Evolutionary conservation across 805 yeast genomes (phyloP).

Genomic region (Wickerhamiella sergipiensis): DNA sequence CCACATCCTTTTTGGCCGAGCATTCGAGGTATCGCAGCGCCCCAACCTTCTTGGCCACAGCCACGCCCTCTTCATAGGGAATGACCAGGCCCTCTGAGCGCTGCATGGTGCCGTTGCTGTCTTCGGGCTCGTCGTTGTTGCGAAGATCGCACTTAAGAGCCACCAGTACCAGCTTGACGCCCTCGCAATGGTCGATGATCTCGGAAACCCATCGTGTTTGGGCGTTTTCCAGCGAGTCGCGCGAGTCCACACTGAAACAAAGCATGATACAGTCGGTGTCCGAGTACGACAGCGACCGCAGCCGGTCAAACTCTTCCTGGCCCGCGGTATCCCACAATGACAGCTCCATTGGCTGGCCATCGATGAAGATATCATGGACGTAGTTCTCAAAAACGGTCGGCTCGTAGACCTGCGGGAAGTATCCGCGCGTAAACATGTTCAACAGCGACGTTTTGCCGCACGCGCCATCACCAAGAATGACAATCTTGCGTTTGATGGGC

Average conservation of each 20-base stretch:
- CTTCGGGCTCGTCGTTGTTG: slow-evolving; percentile 42
- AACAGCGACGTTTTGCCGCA: slow-evolving; percentile 93
- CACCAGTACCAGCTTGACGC: slow-evolving; percentile 83
- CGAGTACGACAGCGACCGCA: slow-evolving; percentile 81
- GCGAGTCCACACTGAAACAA: slow-evolving; percentile 87
- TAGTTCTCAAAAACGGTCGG: slow-evolving; percentile 97
- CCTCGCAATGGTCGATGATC: slow-evolving; percentile 92
- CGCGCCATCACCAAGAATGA: slow-evolving; percentile 94
- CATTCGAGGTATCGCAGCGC: slow-evolving; percentile 93
- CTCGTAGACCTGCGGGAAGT: slow-evolving; percentile 95
- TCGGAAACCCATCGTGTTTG: slow-evolving; percentile 96
- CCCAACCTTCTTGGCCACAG: slow-evolving; percentile 84
- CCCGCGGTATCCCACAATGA: slow-evolving; percentile 99
- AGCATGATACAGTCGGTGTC: slow-evolving; percentile 96
- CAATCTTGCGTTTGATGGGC: slow-evolving; percentile 76
- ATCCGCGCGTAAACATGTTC: slow-evolving; percentile 93
- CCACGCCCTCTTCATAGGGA: slow-evolving; percentile 84
- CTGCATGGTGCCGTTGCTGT: slow-evolving; percentile 24
- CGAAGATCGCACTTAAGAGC: slow-evolving; percentile 92
- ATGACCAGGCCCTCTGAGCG: slow-evolving; percentile 33
- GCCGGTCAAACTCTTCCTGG: slow-evolving; percentile 92
- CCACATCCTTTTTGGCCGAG: slow-evolving; percentile 89
- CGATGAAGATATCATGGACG: slow-evolving; percentile 92
- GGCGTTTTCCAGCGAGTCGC: slow-evolving; percentile 88
- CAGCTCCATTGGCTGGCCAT: slow-evolving; percentile 80